phyloP scores from a whole-genome alignment of 805 yeast species.

The Ogataea nonfermentans region DNA sequence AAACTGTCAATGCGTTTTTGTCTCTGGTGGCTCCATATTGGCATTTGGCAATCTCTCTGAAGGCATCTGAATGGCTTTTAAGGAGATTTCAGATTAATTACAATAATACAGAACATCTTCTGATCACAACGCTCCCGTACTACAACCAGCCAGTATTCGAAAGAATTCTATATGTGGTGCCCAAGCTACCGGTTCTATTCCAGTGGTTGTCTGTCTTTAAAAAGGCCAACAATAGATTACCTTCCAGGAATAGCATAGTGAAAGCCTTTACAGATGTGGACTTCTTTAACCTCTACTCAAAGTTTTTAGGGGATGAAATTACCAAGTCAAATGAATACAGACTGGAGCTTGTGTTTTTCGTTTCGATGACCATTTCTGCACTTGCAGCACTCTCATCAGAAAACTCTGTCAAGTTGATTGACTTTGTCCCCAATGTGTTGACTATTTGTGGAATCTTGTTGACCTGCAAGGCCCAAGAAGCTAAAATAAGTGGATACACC shows the following conservation, averaged over 20 bases:
- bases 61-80: conserved; percentile 92
- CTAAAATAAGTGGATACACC: conserved; percentile 82
- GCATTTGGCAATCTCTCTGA: conserved; percentile 69
- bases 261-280: conserved; percentile 73
- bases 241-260: conserved; percentile 66
- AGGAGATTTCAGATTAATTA: conserved; percentile 86
- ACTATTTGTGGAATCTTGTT: conserved; percentile 58
- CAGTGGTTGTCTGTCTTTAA: conserved; percentile 69
- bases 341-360: conserved; percentile 73
- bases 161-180: conserved; percentile 70
- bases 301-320: conserved; percentile 49
- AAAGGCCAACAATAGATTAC: conserved; percentile 48
- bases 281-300: conserved; percentile 63
- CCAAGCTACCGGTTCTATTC: conserved; percentile 74
- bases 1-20: conserved; percentile 72
- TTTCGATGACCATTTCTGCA: conserved; percentile 66
- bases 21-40: conserved; percentile 74
- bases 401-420: conserved; percentile 41
- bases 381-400: conserved; percentile 58
- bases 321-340: conserved; percentile 58
- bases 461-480: conserved; percentile 48
- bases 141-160: conserved; percentile 71
- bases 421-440: conserved; percentile 53
- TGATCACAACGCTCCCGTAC: conserved; percentile 78
- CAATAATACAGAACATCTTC: conserved; percentile 69